These are phyloP conservation scores for Suillus subalutaceus DNA, from an alignment of 768 basidiomycete genomes.

Conservation along the genomic window DNA sequence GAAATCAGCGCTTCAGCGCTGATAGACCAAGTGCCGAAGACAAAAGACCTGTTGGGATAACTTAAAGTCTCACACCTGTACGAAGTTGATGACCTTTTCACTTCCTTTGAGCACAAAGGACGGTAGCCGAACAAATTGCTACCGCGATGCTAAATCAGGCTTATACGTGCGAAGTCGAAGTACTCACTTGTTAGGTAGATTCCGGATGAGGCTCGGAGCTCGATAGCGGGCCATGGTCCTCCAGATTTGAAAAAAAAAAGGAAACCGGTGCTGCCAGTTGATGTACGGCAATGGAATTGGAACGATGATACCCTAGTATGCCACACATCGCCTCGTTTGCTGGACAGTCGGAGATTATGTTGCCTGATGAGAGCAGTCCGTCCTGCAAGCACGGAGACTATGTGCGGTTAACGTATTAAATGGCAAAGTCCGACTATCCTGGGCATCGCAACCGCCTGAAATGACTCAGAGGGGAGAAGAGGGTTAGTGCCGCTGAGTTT, in stretches of 20 bases:
- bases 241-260: neutral
- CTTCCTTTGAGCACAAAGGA: neutral
- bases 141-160: conserved; percentile 10
- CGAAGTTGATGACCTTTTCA: conserved; percentile 6
- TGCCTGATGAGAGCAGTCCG: conserved; percentile 1
- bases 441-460: conserved; percentile 5
- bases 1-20: neutral
- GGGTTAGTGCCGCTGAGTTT: conserved; percentile 26
- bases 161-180: conserved; percentile 14
- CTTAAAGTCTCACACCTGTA: conserved; percentile 9
- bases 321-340: neutral
- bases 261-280: neutral
- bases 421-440: neutral
- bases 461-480: neutral
- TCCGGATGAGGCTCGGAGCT: neutral
- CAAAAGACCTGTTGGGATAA: neutral
- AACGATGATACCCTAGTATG: neutral
- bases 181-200: neutral
- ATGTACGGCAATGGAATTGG: conserved; percentile 3
- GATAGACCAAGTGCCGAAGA: conserved; percentile 9
- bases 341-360: conserved; percentile 3
- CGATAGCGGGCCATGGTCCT: neutral
- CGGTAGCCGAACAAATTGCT: conserved; percentile 18
- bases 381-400: conserved; percentile 6
- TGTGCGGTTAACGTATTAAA: neutral